Evolutionary conservation across 1,284 basidiomycete species (phyloP).

Genomic region (Cryptococcus jaspeensis): DNA sequence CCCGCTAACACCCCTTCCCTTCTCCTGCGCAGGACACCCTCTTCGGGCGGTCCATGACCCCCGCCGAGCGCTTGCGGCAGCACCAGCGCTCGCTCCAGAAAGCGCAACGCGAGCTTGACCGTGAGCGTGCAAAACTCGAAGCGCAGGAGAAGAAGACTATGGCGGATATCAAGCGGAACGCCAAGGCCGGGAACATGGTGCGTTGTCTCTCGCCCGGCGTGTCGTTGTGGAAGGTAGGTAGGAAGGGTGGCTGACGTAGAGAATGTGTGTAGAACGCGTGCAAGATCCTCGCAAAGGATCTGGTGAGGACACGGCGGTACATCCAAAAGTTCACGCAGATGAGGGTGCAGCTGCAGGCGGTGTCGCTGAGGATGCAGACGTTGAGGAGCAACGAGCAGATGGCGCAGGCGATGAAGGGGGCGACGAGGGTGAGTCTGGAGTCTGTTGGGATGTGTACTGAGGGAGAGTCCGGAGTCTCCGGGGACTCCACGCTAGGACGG

Average conservation of each 20-base stretch:
- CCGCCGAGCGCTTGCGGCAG: slow-evolving; percentile 91
- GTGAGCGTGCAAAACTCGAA: slow-evolving; percentile 91
- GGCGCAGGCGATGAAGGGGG: slow-evolving; percentile 98
- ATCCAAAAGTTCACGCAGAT: slow-evolving; percentile 99
- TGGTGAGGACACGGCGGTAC: slow-evolving; percentile 91
- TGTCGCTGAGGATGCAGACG: slow-evolving; percentile 93
- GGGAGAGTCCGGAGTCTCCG: too few relatives aligned
- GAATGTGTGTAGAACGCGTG: slow-evolving; percentile 72
- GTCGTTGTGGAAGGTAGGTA: neutral
- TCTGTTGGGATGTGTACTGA: too few relatives aligned
- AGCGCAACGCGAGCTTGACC: slow-evolving; percentile 94
- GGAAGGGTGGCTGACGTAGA: neutral
- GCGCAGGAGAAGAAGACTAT: slow-evolving; percentile 92
- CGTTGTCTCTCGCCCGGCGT: slow-evolving; percentile 28
- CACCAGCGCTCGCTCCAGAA: slow-evolving; percentile 94
- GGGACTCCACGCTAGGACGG: too few relatives aligned
- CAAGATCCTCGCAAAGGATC: slow-evolving; percentile 99
- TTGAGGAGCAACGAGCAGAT: slow-evolving; percentile 97
- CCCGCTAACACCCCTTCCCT: neutral
- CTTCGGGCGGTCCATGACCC: slow-evolving; percentile 90
- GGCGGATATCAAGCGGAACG: slow-evolving; percentile 92
- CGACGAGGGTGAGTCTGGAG: slow-evolving; percentile 73
- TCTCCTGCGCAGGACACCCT: slow-evolving; percentile 69
- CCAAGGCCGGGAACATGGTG: slow-evolving; percentile 94
- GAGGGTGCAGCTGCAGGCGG: slow-evolving; percentile 96